Evolutionary conservation across 768 basidiomycete genomes (phyloP), one percentile per base, ranked within the genome.

Genomic region (Cubamyces lactineus): DNA sequence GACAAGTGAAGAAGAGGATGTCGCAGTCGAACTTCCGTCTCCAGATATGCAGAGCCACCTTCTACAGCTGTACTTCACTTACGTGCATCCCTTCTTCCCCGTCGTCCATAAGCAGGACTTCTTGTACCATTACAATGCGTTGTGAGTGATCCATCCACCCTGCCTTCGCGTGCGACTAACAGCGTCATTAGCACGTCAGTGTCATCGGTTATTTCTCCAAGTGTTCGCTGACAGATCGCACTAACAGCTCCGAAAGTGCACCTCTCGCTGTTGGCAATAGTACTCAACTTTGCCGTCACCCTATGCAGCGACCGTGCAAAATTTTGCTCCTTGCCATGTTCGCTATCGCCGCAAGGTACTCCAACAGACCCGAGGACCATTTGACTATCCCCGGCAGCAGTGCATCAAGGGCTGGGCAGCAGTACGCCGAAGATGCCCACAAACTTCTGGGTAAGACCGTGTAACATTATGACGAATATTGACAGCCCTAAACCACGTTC

Each of bases 21-120:
- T 63, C 0, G 47, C 15, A 5, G 57, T 63, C 1, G 6, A 75
- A 15, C 73, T 95, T 42, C 93, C 93, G 16, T 78, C 87, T 26
- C 68, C 78, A 21, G 79, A 81, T 17, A 75, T 84, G 38, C 92
- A 92, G 72, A 84, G 89, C 59, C 82, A 80, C 41, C 79, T 95
- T 4, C 72, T 95, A 52, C 81, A 84, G 34, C 76, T 93, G 8
- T 96, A 92, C 73, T 94, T 94, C 74, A 84, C 84, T 12, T 89
- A 92, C 68, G 86, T 90, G 30, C 93, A 96, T 66, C 92, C 94
- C 6, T 80, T 86, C 54, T 90, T 91, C 67, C 94, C 94, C 7
- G 80, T 95, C 48, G 74, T 94, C n/a, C 85, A 91, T 73, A 90
- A 87, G 73, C 76, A 74, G 13, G 81, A 83, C 21, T 93, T 94